Base-by-base conservation (phyloP, 495 filamentous ascomycete species). In the Opeltia flavorubescens region DNA sequence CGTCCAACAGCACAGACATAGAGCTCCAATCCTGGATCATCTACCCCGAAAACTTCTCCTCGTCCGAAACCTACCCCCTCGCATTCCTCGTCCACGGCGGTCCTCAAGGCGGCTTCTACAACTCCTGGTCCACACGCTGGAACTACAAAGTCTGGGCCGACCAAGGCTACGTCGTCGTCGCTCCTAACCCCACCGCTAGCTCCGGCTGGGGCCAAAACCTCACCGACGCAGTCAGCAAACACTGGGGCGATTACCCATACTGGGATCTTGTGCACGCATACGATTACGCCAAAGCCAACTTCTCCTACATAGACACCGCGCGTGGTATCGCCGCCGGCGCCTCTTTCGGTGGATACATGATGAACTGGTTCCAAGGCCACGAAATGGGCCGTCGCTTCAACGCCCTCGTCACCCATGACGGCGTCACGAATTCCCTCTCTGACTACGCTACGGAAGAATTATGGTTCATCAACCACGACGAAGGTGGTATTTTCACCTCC, bases 341-440 rank as follows among this genome's bases (percentile, higher is more conserved):
- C 26, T 68, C 63, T 47, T 77, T 67, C 44, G 71, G 69, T 26
- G 71, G 68, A 0, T 76, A 69, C 58, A 76, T 75, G 71, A 61
- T 70, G 41, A 75, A 75, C 55, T 76, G 73, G 74, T 72, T 75
- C 48, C 70, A 74, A 50, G 72, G 74, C 17, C 68, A 72, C 34
- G 59, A 60, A 1, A 58, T 77, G 1, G 73, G 70, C 15, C 66
- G 68, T 5, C 54, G 70, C 46, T 72, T 76, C 60, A 74, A 74
- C 49, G 69, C 70, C 0, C 57, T 77, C 8, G 70, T 75, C 43
- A 67, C 53, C 15, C 62, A 69, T 36, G 64, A 68, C 31, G 72
- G 70, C 21, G 64, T 70, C 17, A 65, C 67, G 45, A 66, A 66
- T 13, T 65, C 58, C 0, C 61, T 66, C 29, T 61, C 62, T 5